A percentile compares a stretch with the other conserved stretches of the same genome.
Conservation (phyloP, 441 rosid genomes). For the Metrosideros polymorpha region DNA sequence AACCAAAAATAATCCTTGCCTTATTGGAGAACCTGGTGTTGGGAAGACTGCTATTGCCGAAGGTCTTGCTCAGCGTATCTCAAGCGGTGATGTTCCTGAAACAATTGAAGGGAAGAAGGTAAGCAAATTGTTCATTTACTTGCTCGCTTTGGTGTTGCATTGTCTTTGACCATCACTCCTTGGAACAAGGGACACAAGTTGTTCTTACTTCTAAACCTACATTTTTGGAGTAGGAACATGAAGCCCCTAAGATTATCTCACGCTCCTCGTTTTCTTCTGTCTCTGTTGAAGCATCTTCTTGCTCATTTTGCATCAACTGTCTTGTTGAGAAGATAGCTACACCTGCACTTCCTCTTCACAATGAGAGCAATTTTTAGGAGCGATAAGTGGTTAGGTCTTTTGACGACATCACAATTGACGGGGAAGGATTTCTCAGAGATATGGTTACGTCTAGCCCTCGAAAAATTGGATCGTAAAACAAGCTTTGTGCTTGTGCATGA, state of each 20-base stretch:
- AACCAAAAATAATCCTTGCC: constrained; percentile 94
- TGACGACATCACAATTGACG: background rate
- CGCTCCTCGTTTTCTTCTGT: background rate
- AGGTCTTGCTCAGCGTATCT: constrained; percentile 86
- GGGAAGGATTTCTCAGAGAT: background rate
- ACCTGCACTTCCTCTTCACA: background rate
- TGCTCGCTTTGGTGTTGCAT: background rate
- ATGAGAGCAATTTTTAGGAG: background rate
- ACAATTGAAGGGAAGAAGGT: constrained; percentile 89
- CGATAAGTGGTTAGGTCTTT: background rate
- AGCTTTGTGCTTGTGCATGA: background rate
- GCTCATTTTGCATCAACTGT: background rate
- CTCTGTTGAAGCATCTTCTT: background rate
- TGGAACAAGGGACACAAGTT: background rate
- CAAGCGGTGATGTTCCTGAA: constrained; percentile 82
- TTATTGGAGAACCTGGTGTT: constrained; percentile 99
- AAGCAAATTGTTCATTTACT: background rate
- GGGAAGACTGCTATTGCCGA: constrained; percentile 99
- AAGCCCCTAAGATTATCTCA: background rate
- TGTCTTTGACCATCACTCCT: background rate
- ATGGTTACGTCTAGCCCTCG: background rate
- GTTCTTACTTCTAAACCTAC: background rate
- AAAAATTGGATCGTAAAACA: background rate
- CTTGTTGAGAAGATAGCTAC: background rate
- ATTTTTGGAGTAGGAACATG: background rate